A percentile compares a stretch with the other conserved stretches of the same genome.
phyloP scores from a whole-genome alignment of 257 asterid genomes.

The Gardenia jasminoides region DNA sequence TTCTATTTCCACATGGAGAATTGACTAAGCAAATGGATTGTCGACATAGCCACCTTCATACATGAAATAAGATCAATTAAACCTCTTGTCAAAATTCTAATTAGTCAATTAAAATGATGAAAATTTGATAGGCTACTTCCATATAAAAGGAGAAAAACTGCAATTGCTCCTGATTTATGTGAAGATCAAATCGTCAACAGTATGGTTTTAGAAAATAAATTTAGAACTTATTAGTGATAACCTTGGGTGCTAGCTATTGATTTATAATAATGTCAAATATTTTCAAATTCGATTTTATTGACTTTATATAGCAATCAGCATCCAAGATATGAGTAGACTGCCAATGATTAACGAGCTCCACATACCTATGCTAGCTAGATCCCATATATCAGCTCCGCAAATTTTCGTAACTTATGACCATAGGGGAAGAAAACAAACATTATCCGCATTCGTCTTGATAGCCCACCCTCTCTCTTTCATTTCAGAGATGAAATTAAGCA shows the following conservation, averaged over 20 bases:
- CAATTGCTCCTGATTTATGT: not conserved
- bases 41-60: not conserved
- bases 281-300: not conserved
- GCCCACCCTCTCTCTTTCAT: not conserved
- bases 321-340: not conserved
- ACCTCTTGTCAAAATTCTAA: no score
- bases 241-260: not conserved
- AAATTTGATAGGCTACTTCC: not conserved
- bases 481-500: not conserved
- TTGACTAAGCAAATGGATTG: constrained; percentile 9
- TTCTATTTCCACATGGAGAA: not conserved
- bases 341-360: not conserved
- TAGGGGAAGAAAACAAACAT: no score
- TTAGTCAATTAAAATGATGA: not conserved
- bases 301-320: not conserved
- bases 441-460: no score
- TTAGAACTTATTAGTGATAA: not conserved
- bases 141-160: not conserved
- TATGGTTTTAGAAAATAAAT: not conserved
- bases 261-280: no score
- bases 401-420: not conserved
- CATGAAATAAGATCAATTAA: not conserved
- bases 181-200: not conserved
- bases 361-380: not conserved
- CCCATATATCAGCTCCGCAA: not conserved